phyloP scores from a whole-genome alignment of 176 grass and related monocot species.

The Alopecurus myosuroides region DNA sequence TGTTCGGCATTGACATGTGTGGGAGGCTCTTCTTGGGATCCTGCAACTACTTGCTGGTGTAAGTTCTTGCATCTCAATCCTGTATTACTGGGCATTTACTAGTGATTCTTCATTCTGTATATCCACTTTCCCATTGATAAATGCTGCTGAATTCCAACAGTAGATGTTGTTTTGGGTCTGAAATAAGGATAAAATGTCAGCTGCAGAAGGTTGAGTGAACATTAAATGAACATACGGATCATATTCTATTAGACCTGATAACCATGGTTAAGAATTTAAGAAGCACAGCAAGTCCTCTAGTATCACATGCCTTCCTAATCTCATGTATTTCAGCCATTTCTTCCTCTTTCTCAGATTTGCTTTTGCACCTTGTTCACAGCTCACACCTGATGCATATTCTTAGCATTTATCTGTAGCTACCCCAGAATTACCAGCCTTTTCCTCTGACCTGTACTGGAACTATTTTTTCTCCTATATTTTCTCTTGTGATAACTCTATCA shows the following conservation, averaged over 20 bases:
- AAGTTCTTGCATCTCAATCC: conserved; percentile 40
- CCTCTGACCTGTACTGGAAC: background rate
- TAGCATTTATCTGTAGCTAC: background rate
- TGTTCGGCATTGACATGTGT: conserved; percentile 65
- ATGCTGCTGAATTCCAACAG: conserved; percentile 5
- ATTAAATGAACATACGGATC: background rate
- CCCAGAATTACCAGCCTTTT: background rate
- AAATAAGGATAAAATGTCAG: background rate
- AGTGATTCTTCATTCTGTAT: conserved; percentile 8
- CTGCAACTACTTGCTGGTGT: conserved; percentile 98
- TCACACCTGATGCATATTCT: background rate
- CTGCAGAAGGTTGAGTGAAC: background rate
- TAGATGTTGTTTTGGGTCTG: background rate
- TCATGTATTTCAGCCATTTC: background rate
- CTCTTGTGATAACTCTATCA: conserved; percentile 6
- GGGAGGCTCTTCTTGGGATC: conserved; percentile 74
- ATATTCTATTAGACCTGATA: conserved; percentile 4
- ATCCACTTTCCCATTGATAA: background rate
- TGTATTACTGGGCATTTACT: background rate
- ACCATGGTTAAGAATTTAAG: conserved; percentile 10
- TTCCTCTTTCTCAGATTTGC: background rate
- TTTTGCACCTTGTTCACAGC: conserved; percentile 3
- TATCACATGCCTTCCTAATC: background rate
- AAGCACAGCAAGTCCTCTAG: background rate
- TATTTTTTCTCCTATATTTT: conserved; percentile 4